Percentiles rank a stretch among this genome's conserved stretches.
These are phyloP conservation scores for Leishmania lainsoni DNA, from an alignment of 208 protist genomes.

Conservation along the genomic window DNA sequence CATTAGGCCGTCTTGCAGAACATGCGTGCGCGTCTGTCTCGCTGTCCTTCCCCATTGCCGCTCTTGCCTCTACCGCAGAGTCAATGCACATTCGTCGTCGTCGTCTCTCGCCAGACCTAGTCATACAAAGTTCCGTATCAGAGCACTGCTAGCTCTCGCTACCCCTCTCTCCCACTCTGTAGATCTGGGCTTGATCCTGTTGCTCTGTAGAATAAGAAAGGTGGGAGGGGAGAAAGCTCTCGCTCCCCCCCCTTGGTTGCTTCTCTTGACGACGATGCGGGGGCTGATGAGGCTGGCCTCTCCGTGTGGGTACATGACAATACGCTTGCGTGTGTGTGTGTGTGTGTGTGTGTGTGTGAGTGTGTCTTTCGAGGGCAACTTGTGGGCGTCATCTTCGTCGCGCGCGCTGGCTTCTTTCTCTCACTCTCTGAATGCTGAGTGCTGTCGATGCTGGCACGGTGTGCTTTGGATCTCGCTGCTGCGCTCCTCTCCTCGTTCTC, in stretches of 20 bases:
- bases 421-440: not conserved
- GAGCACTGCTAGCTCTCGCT: no score
- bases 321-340: not conserved
- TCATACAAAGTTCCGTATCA: no score
- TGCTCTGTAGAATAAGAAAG: no score
- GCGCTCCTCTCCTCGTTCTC: not conserved
- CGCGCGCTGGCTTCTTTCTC: constrained; percentile 1
- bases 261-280: not conserved
- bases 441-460: not conserved
- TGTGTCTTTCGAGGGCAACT: not conserved
- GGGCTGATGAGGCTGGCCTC: not conserved
- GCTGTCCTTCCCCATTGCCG: not conserved
- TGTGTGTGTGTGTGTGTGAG: no score
- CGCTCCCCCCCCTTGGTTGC: not conserved
- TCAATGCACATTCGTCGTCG: no score
- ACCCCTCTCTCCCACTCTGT: no score
- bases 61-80: no score
- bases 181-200: no score
- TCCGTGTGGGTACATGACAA: no score
- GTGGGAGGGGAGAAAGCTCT: no score
- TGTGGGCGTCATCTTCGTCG: not conserved
- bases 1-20: not conserved
- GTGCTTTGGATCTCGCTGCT: not conserved
- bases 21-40: not conserved
- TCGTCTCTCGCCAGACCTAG: no score